Base-by-base conservation (phyloP, 768 basidiomycete species). In the Mycena vitilis region DNA sequence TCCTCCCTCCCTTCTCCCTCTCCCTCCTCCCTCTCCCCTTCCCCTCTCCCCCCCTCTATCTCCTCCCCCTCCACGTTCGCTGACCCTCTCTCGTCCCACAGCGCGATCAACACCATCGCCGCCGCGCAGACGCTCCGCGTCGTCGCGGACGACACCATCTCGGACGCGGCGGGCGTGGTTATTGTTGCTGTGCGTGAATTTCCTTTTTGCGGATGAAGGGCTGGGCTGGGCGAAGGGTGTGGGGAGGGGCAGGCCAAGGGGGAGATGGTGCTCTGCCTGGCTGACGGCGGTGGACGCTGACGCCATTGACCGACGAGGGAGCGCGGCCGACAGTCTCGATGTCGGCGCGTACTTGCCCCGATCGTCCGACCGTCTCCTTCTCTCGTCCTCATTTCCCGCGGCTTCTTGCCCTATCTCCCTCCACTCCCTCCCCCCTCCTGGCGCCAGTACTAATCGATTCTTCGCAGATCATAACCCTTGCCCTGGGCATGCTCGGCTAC, bases 171-270 rank as follows among this genome's bases (percentile, higher is more conserved):
- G 8, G 84, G 82, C 11, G 82, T 84, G 58, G 78, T 85, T 49
- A 79, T 85, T 68, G 81, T 85, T 65, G 83, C 83, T 4, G 38
- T 83, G 60, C 72, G 87, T 44, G 83, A 86, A n/a, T n/a, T n/a
- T n/a, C n/a, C n/a, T n/a, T n/a, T n/a, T n/a, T n/a, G n/a, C n/a
- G n/a, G n/a, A n/a, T n/a, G n/a, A n/a, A n/a, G n/a, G n/a, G n/a
- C n/a, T n/a, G n/a, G n/a, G n/a, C n/a, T n/a, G n/a, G n/a, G n/a
- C n/a, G n/a, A n/a, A n/a, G n/a, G n/a, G n/a, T n/a, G n/a, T n/a
- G n/a, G n/a, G n/a, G n/a, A n/a, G n/a, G n/a, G n/a, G n/a, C n/a
- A n/a, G n/a, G n/a, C n/a, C n/a, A n/a, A n/a, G n/a, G n/a, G n/a
- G n/a, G n/a, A n/a, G n/a, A n/a, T n/a, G n/a, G n/a, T n/a, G n/a